Conservation (phyloP, 495 filamentous ascomycete species). For the Neurospora sp. region DNA sequence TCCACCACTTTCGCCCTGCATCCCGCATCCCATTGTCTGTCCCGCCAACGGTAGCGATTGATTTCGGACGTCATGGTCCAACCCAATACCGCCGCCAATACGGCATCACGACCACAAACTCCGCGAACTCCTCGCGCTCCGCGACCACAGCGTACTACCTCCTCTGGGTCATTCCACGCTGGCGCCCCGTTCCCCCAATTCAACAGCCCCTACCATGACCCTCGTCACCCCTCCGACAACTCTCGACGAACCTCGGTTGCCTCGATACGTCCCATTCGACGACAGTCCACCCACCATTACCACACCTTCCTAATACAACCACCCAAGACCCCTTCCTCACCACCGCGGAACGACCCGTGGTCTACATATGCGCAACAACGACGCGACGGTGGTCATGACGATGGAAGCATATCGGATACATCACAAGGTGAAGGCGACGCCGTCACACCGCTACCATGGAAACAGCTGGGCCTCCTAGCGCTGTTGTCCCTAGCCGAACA, state of each 20-base stretch:
- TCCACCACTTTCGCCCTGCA: neutral
- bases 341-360: conserved; percentile 10
- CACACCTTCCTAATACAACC: conserved; percentile 92
- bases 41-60: neutral
- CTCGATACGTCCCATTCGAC: conserved; percentile 23
- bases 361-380: neutral
- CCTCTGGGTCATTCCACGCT: conserved; percentile 38
- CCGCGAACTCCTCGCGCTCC: conserved; percentile 10
- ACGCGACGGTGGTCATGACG: conserved; percentile 12
- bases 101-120: conserved; percentile 15
- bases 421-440: conserved; percentile 15
- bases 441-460: conserved; percentile 66
- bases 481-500: conserved; percentile 87
- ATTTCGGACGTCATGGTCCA: neutral
- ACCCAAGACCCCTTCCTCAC: conserved; percentile 53
- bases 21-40: neutral
- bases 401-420: conserved; percentile 10
- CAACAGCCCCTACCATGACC: conserved; percentile 12
- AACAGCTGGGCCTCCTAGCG: conserved; percentile 75
- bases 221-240: conserved; percentile 1
- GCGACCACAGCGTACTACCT: conserved; percentile 14
- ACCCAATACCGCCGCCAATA: neutral
- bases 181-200: conserved; percentile 35
- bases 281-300: conserved; percentile 69
- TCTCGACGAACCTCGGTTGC: conserved; percentile 8